Base-by-base conservation (phyloP, 1,139 yeast genomes). In the Debaryomyces subglobosus region DNA sequence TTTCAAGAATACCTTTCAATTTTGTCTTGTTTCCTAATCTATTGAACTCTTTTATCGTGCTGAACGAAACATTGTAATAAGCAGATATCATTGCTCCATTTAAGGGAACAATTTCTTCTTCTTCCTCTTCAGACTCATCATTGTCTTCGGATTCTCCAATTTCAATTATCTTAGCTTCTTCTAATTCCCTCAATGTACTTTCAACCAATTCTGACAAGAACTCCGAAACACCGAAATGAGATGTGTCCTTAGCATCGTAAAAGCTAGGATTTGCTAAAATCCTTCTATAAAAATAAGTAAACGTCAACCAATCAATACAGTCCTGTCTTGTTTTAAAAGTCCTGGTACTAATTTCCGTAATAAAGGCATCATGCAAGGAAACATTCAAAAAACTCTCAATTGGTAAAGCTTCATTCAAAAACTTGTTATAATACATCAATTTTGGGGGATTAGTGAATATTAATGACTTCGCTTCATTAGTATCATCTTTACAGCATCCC, bases 291-390 rank as follows among this genome's bases (percentile, higher is more conserved):
- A 91, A 89, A 57, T 84, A 88, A 0, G 96, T 81, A 65, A 81
- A 89, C 0, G 97, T 88, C 37, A 95, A 62, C 95, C 96, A 89
- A 59, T 92, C 97, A 51, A 95, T 81, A 55, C 96, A 89, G 54
- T 89, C 96, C 58, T 92, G 97, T 59, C 89, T 82, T 5, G 81
- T 74, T 44, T 74, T 78, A 49, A 94, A 78, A n/a, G 84, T 73
- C 1, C 81, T 75, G 12, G 84, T 80, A 45, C 87, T 80, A 13
- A 91, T 84, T 56, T 91, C 98, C 37, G 82, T 79, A 38, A 88
- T 67, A 42, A 94, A 76, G 0, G 81, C 77, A 60, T 92, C 97
- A 50, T 81, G 85, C 15, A 91, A 58, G 40, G 71, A 67, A 10
- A 72, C 66, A 46, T 79, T 79, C 56, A 91, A 63, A 57, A 78